Evolutionary conservation across 768 basidiomycete species (phyloP).

Genomic region (Holtermanniella nyarrowii): DNA sequence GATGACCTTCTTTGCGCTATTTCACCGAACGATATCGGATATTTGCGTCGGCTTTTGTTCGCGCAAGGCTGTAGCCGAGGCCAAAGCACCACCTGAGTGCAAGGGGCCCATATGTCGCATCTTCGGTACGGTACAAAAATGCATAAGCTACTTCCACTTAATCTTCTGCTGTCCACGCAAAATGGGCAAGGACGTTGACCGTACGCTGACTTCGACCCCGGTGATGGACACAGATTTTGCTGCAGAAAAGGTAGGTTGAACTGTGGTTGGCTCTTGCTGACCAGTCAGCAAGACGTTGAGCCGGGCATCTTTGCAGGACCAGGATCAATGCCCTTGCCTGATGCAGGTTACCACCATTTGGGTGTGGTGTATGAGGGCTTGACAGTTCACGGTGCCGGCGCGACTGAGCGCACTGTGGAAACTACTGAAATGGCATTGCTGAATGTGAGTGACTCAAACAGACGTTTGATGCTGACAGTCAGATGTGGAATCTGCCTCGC

Average conservation of each 20-base stretch:
- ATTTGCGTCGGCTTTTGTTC: too few species aligned
- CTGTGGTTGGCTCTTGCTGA: not conserved
- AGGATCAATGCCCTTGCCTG: not conserved
- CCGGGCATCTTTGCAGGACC: not conserved
- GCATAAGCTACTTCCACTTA: too few species aligned
- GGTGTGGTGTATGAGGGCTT: constrained; percentile 1
- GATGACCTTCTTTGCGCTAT: too few species aligned
- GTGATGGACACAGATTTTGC: not conserved
- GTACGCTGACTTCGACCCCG: not conserved
- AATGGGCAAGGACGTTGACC: not conserved
- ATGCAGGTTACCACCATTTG: constrained; percentile 1
- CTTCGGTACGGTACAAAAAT: too few species aligned
- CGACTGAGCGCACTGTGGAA: not conserved
- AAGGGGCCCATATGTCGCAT: too few species aligned
- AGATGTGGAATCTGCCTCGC: constrained; percentile 3
- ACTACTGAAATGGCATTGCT: not conserved
- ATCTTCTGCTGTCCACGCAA: too few species aligned
- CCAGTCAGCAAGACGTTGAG: not conserved
- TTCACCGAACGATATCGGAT: too few species aligned
- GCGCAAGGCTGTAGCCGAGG: too few species aligned
- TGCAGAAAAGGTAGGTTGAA: not conserved
- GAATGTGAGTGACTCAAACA: not conserved
- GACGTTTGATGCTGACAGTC: not conserved
- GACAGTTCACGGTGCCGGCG: not conserved
- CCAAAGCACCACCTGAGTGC: too few species aligned